Percentiles rank a stretch among this genome's conserved stretches.
Conservation (phyloP, 2,329 filamentous ascomycete species). For the Xylariaceae sp. region DNA sequence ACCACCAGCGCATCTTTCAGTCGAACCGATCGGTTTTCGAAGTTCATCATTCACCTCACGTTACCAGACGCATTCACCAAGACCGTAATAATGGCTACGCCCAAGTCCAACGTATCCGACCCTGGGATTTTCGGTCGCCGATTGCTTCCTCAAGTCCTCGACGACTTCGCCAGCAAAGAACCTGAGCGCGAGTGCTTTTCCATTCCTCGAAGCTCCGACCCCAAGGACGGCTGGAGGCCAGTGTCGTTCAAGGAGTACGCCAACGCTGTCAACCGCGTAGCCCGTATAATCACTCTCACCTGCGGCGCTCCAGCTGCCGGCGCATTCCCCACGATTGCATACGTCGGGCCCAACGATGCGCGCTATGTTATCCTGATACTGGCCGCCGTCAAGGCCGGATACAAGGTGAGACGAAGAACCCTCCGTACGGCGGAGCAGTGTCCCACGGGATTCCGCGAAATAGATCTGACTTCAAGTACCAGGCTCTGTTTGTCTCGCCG, state of each 20-base stretch:
- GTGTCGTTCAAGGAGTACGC: slow-evolving; percentile 38
- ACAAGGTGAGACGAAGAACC: slow-evolving; percentile 30
- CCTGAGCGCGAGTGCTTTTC: slow-evolving; percentile 37
- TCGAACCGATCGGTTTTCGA: too few species aligned
- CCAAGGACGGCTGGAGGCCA: slow-evolving; percentile 39
- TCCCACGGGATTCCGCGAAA: too few species aligned
- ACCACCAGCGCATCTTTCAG: too few species aligned
- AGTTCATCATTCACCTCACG: too few species aligned
- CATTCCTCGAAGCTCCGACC: slow-evolving; percentile 35
- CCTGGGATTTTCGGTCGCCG: slow-evolving; percentile 22
- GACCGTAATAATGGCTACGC: neutral
- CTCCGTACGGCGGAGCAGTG: neutral
- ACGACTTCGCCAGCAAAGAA: slow-evolving; percentile 35
- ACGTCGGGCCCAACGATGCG: slow-evolving; percentile 40
- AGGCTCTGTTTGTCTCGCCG: slow-evolving; percentile 43
- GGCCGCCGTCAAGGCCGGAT: slow-evolving; percentile 30
- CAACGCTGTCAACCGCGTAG: slow-evolving; percentile 40
- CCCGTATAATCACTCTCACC: slow-evolving; percentile 33
- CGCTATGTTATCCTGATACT: slow-evolving; percentile 29
- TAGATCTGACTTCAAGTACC: neutral
- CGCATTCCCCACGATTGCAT: slow-evolving; percentile 40
- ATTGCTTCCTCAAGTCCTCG: slow-evolving; percentile 38
- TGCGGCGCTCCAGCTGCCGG: slow-evolving; percentile 27
- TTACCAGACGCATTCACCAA: too few species aligned
- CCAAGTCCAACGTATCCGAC: neutral